Percentiles rank a stretch among this genome's conserved stretches.
phyloP scores from a whole-genome alignment of 306 rosid species.

The Dryas drummondii region DNA sequence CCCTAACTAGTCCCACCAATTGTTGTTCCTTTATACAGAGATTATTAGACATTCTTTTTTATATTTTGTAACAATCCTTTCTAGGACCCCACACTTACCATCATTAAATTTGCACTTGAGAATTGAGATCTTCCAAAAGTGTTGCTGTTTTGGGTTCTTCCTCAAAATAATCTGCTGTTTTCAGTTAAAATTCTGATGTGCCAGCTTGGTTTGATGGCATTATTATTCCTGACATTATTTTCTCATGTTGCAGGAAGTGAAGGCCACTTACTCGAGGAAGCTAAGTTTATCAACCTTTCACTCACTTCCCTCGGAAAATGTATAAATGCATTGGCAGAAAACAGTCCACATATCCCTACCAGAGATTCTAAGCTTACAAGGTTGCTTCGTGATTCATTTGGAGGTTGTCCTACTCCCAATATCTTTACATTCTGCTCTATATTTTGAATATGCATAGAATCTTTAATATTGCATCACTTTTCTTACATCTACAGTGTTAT shows the following conservation, averaged over 20 bases:
- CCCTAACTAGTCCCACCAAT: not conserved
- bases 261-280: conserved; percentile 71
- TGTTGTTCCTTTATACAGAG: not conserved
- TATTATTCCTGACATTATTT: conserved; percentile 7
- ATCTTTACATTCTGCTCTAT: conserved; percentile 17
- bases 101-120: not conserved
- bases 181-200: conserved; percentile 1
- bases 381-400: conserved; percentile 77
- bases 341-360: conserved; percentile 60
- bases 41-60: not conserved
- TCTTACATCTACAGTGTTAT: not conserved
- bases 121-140: not conserved
- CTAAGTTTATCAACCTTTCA: conserved; percentile 69
- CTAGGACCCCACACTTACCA: not conserved
- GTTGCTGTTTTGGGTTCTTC: not conserved
- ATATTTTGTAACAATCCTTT: not conserved
- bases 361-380: conserved; percentile 81
- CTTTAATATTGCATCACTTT: not conserved
- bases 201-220: conserved; percentile 14
- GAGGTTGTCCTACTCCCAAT: conserved; percentile 45
- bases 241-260: conserved; percentile 56
- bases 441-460: conserved; percentile 8
- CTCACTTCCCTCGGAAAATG: conserved; percentile 79
- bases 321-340: conserved; percentile 78
- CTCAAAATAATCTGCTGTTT: not conserved